phyloP scores from a whole-genome alignment of 202 grass and related monocot species.

The Panicum hallii region DNA sequence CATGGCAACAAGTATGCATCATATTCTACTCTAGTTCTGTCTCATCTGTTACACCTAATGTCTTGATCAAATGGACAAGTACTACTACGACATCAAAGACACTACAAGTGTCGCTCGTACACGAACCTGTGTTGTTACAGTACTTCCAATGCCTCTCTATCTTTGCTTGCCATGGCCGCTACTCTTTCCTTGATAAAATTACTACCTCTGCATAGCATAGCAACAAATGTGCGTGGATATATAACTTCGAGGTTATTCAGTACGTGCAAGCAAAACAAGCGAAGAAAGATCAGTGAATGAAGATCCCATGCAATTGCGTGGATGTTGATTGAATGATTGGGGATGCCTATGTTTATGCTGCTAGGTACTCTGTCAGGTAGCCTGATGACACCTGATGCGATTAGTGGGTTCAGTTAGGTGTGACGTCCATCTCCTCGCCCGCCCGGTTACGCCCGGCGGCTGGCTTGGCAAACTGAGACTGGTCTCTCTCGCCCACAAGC shows the following conservation, averaged over 20 bases:
- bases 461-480: not conserved
- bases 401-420: conserved; percentile 32
- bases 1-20: not conserved
- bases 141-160: not conserved
- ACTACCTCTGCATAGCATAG: not conserved
- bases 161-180: conserved; percentile 44
- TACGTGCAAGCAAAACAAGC: not conserved
- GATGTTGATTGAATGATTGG: too few relatives aligned
- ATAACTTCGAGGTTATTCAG: not conserved
- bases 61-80: not conserved
- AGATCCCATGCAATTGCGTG: too few relatives aligned
- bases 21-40: not conserved
- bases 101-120: conserved; percentile 2
- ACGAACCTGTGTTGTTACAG: not conserved
- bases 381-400: not conserved
- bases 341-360: not conserved
- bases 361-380: not conserved
- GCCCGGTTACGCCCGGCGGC: conserved; percentile 20
- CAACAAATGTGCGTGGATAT: not conserved
- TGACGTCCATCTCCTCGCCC: conserved; percentile 31
- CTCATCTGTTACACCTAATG: conserved; percentile 15
- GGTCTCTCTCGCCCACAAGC: conserved; percentile 11
- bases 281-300: not conserved
- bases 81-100: not conserved
- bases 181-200: conserved; percentile 33